phyloP scores from a whole-genome alignment of 176 grass and related monocot species.

The Oryza coarctata region DNA sequence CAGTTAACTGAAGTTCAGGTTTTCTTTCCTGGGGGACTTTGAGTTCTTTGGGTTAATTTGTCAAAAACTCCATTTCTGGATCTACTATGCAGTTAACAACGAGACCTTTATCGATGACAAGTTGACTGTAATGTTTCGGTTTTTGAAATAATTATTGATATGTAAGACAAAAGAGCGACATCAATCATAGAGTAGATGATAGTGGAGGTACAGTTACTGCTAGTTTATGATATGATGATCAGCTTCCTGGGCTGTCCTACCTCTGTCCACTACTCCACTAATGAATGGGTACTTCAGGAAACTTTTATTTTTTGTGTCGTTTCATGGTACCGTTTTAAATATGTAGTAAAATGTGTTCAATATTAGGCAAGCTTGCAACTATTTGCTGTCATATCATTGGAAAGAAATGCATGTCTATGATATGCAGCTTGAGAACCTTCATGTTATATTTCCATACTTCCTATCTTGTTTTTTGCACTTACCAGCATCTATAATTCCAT shows the following conservation, averaged over 20 bases:
- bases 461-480: slow-evolving; percentile 12
- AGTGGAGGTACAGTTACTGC: neutral
- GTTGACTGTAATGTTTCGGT: neutral
- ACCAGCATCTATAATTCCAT: neutral
- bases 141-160: neutral
- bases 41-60: slow-evolving; percentile 11
- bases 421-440: neutral
- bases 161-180: neutral
- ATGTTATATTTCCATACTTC: slow-evolving; percentile 19
- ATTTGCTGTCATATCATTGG: neutral
- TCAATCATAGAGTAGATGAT: neutral
- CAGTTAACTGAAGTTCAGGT: neutral
- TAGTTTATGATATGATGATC: neutral
- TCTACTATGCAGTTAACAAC: slow-evolving; percentile 10
- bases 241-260: neutral
- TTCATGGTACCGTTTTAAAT: slow-evolving; percentile 5
- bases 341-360: neutral
- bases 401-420: neutral
- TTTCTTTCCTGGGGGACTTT: neutral
- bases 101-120: neutral
- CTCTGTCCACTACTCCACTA: neutral
- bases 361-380: neutral
- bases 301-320: neutral
- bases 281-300: neutral
- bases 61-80: slow-evolving; percentile 24